phyloP scores from a whole-genome alignment of 306 rosid species.

The Pyrus communis region DNA sequence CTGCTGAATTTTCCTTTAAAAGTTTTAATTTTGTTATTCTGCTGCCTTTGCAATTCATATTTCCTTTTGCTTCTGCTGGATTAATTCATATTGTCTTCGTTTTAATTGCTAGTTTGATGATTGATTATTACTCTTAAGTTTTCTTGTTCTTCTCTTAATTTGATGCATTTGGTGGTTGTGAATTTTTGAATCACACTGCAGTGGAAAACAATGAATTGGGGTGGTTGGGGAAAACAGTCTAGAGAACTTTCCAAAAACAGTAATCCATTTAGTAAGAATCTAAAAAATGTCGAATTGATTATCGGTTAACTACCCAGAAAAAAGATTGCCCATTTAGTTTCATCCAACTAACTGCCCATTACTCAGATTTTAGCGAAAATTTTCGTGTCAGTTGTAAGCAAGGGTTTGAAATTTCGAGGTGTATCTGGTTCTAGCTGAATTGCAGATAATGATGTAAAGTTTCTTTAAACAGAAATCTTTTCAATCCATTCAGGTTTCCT shows the following conservation, averaged over 20 bases:
- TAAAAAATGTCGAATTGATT: not conserved
- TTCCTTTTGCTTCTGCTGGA: not conserved
- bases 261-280: constrained; percentile 2
- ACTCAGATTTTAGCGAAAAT: not conserved
- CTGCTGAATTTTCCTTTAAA: not conserved
- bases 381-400: not conserved
- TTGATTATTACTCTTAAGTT: not conserved
- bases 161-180: constrained; percentile 1
- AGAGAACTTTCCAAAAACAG: not conserved
- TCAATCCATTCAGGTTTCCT: not conserved
- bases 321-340: too few relatives aligned
- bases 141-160: not conserved
- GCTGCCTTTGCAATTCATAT: not conserved
- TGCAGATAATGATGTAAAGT: not conserved
- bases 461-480: not conserved
- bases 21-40: not conserved
- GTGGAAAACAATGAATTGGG: constrained; percentile 1
- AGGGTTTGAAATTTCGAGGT: not conserved
- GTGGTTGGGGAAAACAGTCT: not conserved
- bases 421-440: not conserved
- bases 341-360: not conserved
- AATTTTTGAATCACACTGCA: not conserved
- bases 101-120: not conserved
- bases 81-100: not conserved
- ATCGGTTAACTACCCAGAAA: not conserved